phyloP scores from a whole-genome alignment of 2,329 filamentous ascomycete genomes.

The Sphaerulina musiva region DNA sequence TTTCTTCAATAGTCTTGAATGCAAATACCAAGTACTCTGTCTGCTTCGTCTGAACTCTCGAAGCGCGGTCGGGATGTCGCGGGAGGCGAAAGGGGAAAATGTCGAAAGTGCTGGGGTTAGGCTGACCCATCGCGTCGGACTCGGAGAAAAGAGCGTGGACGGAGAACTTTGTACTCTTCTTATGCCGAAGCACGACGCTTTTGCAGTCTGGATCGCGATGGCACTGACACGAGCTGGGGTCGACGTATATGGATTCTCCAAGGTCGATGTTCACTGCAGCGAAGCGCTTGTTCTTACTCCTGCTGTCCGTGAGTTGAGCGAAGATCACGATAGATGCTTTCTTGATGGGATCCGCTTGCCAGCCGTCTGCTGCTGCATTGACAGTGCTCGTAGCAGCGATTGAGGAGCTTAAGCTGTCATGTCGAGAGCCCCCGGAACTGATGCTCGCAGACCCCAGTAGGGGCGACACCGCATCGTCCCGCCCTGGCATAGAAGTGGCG shows the following conservation, averaged over 20 bases:
- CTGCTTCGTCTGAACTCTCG: conserved; percentile 1
- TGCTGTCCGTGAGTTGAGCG: conserved; percentile 9
- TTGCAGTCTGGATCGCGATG: conserved; percentile 12
- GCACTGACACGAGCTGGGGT: conserved; percentile 16
- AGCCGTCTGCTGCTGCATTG: conserved; percentile 10
- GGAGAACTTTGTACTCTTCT: conserved; percentile 8
- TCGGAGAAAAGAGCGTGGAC: conserved; percentile 14
- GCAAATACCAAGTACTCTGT: conserved; percentile 19
- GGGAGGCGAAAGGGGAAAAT: conserved; percentile 18
- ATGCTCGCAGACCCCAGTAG: not conserved
- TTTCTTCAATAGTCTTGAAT: conserved; percentile 17
- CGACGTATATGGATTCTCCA: conserved; percentile 11
- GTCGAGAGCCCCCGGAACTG: not conserved
- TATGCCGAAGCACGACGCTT: conserved; percentile 15
- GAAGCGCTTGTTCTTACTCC: conserved; percentile 8
- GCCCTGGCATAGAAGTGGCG: not conserved
- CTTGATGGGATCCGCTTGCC: conserved; percentile 13
- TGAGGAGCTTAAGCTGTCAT: conserved; percentile 9
- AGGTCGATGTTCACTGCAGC: conserved; percentile 15
- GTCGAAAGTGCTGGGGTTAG: conserved; percentile 21
- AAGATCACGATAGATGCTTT: conserved; percentile 13
- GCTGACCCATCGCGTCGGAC: conserved; percentile 9
- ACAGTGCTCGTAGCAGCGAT: conserved; percentile 15
- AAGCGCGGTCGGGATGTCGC: conserved; percentile 4
- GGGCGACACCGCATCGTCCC: not conserved